Evolutionary conservation across 2,329 filamentous ascomycete species (phyloP).

Genomic region (Ustilaginoidea virens): DNA sequence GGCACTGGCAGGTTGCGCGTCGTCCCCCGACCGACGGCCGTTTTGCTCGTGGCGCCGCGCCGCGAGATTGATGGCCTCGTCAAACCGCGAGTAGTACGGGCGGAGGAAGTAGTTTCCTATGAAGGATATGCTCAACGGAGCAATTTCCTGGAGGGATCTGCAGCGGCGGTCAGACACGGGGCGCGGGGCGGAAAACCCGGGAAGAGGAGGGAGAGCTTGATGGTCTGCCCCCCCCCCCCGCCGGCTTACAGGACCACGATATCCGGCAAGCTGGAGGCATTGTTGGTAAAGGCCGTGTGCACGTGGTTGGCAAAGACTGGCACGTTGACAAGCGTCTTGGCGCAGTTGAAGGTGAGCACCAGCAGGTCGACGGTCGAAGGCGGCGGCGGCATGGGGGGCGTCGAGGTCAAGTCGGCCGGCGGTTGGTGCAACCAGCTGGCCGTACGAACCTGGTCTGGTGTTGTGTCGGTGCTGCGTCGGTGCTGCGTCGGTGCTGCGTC

Average conservation of each 20-base stretch:
- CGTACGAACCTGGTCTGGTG: too few species aligned
- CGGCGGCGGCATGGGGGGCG: constrained; percentile 17
- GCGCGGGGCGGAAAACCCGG: neutral
- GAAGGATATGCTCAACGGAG: constrained; percentile 71
- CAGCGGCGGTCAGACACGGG: neutral
- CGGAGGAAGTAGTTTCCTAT: constrained; percentile 67
- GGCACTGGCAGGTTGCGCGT: too few species aligned
- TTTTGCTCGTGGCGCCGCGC: constrained; percentile 25
- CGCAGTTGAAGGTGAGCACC: constrained; percentile 83
- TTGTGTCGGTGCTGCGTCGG: neutral
- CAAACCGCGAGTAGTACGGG: constrained; percentile 60
- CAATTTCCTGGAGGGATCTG: constrained; percentile 77
- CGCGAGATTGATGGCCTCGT: constrained; percentile 56
- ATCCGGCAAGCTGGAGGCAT: constrained; percentile 31
- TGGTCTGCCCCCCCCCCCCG: too few species aligned
- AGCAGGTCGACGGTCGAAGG: constrained; percentile 49
- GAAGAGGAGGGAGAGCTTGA: neutral
- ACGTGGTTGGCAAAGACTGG: constrained; percentile 58
- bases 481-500: too few species aligned
- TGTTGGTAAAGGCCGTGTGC: constrained; percentile 39
- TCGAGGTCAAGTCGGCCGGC: neutral
- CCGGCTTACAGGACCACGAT: constrained; percentile 39
- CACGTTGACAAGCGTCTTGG: constrained; percentile 52
- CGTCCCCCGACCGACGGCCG: too few species aligned
- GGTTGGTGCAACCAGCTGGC: too few species aligned